Percentiles rank a stretch among this genome's conserved stretches.
phyloP scores from a whole-genome alignment of 164 flowering plant genomes.

The Tetrastigma voinierianum region DNA sequence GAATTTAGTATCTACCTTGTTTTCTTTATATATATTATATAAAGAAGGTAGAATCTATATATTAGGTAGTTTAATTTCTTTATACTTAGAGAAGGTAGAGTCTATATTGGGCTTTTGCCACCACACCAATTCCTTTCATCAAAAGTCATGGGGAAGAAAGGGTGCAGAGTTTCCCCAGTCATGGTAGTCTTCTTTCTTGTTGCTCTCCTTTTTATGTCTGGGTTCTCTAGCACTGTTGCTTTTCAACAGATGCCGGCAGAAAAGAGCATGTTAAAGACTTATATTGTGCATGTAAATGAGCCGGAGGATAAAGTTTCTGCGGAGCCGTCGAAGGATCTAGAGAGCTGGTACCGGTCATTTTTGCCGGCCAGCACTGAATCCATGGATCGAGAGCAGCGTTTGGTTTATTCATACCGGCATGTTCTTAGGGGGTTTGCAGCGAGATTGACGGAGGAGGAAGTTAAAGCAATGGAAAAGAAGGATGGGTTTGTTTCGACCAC shows the following conservation, averaged over 20 bases:
- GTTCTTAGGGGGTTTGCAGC: slow-evolving; percentile 33
- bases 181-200: background rate
- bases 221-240: no score
- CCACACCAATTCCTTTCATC: no score
- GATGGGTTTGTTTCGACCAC: slow-evolving; percentile 25
- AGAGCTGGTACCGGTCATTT: slow-evolving; percentile 25
- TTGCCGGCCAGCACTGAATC: slow-evolving; percentile 9
- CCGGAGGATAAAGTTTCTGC: slow-evolving; percentile 6
- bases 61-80: no score
- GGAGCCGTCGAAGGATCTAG: slow-evolving; percentile 5
- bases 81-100: no score
- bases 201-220: no score
- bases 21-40: no score
- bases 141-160: no score
- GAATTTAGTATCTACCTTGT: no score
- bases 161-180: background rate
- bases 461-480: slow-evolving; percentile 16
- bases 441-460: slow-evolving; percentile 18
- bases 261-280: background rate
- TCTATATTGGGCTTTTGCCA: no score
- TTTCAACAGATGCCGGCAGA: no score
- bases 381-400: background rate
- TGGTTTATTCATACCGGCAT: slow-evolving; percentile 26
- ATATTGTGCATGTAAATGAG: slow-evolving; percentile 17
- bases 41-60: no score